Evolutionary conservation across 73 alveolate genomes (phyloP).

Genomic region (Paramecium biaurelia): DNA sequence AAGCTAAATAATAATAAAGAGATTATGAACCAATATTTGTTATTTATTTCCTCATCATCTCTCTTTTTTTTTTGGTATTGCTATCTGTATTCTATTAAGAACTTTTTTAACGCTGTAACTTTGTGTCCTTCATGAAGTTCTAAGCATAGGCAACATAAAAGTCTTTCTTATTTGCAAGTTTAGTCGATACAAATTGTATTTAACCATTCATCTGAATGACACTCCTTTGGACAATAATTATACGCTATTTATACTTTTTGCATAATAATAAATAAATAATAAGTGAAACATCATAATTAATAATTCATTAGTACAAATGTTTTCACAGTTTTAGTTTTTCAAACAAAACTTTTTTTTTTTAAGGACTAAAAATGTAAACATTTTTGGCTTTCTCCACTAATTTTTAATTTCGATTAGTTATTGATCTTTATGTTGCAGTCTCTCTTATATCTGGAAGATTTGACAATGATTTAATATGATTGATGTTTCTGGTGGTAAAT

Average conservation of each 20-base stretch:
- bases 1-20: background rate
- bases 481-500: background rate
- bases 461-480: background rate
- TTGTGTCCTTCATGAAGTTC: background rate
- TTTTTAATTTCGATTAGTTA: background rate
- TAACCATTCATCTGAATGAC: background rate
- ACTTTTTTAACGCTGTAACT: background rate
- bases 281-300: background rate
- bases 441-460: background rate
- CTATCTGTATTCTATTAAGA: background rate
- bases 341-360: background rate
- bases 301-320: background rate
- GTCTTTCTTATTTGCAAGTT: background rate
- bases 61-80: background rate
- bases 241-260: background rate
- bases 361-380: background rate
- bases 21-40: background rate
- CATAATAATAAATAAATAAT: background rate
- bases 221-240: background rate
- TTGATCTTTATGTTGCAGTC: background rate
- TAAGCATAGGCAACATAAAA: background rate
- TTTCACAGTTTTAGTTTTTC: background rate
- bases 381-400: background rate
- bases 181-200: background rate
- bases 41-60: background rate